phyloP scores from a whole-genome alignment of 352 stramenopile species.

The Phytophthora capsici region DNA sequence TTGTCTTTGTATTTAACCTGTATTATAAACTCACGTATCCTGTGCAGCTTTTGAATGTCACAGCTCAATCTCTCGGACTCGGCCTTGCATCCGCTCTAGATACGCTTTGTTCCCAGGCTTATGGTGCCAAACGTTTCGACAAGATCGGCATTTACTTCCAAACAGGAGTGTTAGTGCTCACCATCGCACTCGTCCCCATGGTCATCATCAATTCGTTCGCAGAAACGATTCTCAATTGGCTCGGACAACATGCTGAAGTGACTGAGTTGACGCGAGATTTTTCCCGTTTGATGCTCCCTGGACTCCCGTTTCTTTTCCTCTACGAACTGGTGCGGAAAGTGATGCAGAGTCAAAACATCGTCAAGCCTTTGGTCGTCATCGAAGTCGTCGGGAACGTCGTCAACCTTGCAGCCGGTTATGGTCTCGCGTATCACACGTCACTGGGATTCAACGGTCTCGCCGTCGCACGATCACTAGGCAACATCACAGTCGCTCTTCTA shows the following conservation, averaged over 20 bases:
- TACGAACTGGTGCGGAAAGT: constrained; percentile 84
- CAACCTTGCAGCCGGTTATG: constrained; percentile 60
- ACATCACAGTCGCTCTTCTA: constrained; percentile 44
- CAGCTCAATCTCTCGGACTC: constrained; percentile 61
- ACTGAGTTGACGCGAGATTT: constrained; percentile 60
- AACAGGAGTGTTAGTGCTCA: constrained; percentile 59
- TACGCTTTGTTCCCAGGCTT: constrained; percentile 72
- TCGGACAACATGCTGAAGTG: constrained; percentile 52
- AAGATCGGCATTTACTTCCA: constrained; percentile 84
- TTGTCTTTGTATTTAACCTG: neutral
- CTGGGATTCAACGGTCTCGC: constrained; percentile 78
- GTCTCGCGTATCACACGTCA: constrained; percentile 70
- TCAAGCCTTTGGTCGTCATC: constrained; percentile 70
- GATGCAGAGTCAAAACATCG: constrained; percentile 73
- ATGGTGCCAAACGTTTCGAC: constrained; percentile 52
- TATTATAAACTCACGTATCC: neutral
- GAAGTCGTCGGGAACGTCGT: constrained; percentile 64
- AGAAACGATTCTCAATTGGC: constrained; percentile 42
- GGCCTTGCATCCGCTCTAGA: constrained; percentile 72
- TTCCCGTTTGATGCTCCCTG: constrained; percentile 57
- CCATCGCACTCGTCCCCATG: constrained; percentile 46
- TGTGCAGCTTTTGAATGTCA: constrained; percentile 62
- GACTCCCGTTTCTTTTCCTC: constrained; percentile 69
- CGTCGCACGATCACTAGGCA: constrained; percentile 55
- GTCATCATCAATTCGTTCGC: constrained; percentile 61